phyloP scores from a whole-genome alignment of 2,329 filamentous ascomycete genomes.

The Pseudogymnoascus pannorum region DNA sequence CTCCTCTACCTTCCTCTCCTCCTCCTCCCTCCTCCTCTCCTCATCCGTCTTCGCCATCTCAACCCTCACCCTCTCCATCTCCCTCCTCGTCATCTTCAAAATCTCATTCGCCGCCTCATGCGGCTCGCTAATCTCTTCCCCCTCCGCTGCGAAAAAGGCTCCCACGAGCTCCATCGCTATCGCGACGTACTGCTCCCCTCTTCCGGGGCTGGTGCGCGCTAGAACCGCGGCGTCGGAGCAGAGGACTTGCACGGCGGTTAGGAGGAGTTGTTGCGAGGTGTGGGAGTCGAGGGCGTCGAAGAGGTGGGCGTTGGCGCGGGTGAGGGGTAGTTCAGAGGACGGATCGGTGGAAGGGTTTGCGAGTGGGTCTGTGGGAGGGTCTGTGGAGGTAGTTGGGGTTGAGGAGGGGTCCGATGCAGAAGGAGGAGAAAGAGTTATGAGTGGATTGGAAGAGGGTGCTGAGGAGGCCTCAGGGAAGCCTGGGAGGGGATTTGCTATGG shows the following conservation, averaged over 20 bases:
- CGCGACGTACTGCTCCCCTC: neutral
- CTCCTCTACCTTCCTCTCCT: neutral
- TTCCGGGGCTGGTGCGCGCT: neutral
- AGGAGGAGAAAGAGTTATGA: neutral
- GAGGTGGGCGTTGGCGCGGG: neutral
- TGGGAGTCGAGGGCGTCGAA: neutral
- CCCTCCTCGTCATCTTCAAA: neutral
- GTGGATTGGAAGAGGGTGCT: neutral
- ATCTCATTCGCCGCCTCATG: neutral
- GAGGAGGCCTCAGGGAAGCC: neutral
- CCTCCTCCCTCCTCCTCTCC: neutral
- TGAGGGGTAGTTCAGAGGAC: neutral
- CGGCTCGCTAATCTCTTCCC: neutral
- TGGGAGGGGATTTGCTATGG: neutral
- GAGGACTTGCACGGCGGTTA: neutral
- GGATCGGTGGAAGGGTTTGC: neutral
- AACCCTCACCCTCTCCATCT: neutral
- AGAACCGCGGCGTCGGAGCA: neutral
- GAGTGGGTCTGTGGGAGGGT: neutral
- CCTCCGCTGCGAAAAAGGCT: neutral
- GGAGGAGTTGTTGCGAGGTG: neutral
- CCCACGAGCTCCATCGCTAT: neutral
- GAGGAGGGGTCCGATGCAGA: neutral
- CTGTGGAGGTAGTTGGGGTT: neutral
- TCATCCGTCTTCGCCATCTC: neutral